Conservation (phyloP, 2,329 filamentous ascomycete genomes). For the Scedosporium dehoogii region DNA sequence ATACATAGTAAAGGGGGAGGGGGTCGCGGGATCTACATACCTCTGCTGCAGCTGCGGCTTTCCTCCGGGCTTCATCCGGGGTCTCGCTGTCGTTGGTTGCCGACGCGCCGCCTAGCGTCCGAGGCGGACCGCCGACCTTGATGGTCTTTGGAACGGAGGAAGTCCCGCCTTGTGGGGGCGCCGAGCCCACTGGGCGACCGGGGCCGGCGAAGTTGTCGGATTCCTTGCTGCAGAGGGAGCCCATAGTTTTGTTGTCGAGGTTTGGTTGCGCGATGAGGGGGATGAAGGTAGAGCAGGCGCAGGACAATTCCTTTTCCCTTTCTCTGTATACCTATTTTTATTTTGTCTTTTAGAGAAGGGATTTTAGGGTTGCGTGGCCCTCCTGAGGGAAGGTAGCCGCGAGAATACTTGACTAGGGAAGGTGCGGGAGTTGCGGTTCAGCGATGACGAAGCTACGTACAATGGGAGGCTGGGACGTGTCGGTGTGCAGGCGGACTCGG, state of each 20-base stretch:
- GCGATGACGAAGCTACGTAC: not conserved
- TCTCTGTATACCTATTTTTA: no score
- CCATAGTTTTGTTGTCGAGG: conserved; percentile 45
- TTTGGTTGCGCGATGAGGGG: not conserved
- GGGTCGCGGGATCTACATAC: conserved; percentile 37
- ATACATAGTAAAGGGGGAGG: conserved; percentile 4
- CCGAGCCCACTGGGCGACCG: conserved; percentile 60
- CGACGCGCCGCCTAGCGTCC: conserved; percentile 50
- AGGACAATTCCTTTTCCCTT: no score
- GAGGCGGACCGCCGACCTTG: conserved; percentile 43
- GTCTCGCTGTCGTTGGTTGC: conserved; percentile 7
- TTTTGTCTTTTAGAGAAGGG: no score
- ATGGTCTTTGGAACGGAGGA: conserved; percentile 38
- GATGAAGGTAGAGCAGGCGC: not conserved
- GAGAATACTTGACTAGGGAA: not conserved
- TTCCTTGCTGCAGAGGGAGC: conserved; percentile 74
- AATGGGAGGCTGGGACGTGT: not conserved
- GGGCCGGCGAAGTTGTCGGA: conserved; percentile 60
- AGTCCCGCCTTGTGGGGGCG: conserved; percentile 25
- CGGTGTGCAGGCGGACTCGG: not conserved
- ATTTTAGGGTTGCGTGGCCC: no score
- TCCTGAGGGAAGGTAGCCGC: not conserved
- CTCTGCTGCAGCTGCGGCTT: conserved; percentile 76
- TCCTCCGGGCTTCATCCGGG: conserved; percentile 53
- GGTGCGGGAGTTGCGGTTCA: not conserved